These are phyloP conservation scores for Pseudogymnoascus sp. DNA, from an alignment of 2,329 filamentous ascomycete genomes.

Conservation along the genomic window DNA sequence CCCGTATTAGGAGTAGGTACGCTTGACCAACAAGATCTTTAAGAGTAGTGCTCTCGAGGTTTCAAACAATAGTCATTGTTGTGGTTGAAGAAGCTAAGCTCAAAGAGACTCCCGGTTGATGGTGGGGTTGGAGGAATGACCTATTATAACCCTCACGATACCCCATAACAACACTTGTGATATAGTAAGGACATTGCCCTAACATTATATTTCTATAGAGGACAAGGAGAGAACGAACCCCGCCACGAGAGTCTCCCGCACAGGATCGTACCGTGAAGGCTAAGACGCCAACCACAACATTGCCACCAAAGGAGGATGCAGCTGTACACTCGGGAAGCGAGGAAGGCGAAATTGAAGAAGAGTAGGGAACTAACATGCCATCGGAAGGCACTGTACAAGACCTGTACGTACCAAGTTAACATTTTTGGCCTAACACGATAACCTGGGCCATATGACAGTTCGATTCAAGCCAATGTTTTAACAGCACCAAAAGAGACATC, in stretches of 20 bases:
- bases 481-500: background rate
- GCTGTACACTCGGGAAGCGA: conserved; percentile 69
- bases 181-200: conserved; percentile 5
- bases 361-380: background rate
- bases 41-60: background rate
- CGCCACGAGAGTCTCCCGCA: conserved; percentile 45
- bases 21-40: background rate
- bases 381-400: conserved; percentile 11
- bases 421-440: conserved; percentile 26
- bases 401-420: conserved; percentile 29
- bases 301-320: conserved; percentile 38
- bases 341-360: conserved; percentile 94
- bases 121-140: background rate
- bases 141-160: background rate
- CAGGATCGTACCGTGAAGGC: conserved; percentile 50
- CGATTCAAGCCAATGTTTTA: background rate
- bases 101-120: background rate
- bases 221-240: conserved; percentile 48
- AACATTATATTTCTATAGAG: conserved; percentile 35
- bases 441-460: conserved; percentile 19
- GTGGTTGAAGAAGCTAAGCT: background rate
- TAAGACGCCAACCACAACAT: conserved; percentile 44
- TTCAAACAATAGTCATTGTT: background rate
- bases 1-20: background rate
- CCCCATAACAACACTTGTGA: conserved; percentile 24